phyloP scores from a whole-genome alignment of 495 filamentous ascomycete species.

The Chaetomium fimeti region DNA sequence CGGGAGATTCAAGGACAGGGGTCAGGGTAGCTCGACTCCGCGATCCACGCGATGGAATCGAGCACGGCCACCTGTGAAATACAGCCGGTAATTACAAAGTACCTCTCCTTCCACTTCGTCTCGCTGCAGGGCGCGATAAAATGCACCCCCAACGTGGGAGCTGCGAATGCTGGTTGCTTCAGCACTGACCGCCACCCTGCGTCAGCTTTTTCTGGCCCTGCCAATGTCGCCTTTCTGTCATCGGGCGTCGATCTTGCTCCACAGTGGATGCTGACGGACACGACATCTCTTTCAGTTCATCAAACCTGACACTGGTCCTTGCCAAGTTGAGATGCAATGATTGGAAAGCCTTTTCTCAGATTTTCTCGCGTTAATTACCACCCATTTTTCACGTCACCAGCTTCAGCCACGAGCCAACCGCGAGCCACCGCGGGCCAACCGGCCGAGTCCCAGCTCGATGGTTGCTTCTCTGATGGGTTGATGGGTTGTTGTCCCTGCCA shows the following conservation, averaged over 20 bases:
- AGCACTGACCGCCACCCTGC: background rate
- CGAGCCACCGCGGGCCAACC: background rate
- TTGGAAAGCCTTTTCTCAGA: background rate
- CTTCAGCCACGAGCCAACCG: background rate
- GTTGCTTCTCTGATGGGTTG: background rate
- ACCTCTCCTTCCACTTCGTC: background rate
- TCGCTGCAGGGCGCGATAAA: background rate
- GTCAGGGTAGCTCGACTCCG: conserved; percentile 6
- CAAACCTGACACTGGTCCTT: background rate
- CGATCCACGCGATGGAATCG: background rate
- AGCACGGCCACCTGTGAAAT: background rate
- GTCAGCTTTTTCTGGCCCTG: background rate
- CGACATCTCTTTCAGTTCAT: background rate
- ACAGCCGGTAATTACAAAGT: background rate
- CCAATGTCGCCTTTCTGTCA: conserved; percentile 3
- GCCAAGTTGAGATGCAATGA: background rate
- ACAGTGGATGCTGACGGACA: background rate
- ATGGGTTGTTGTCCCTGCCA: background rate
- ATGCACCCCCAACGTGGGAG: background rate
- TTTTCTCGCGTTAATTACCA: background rate
- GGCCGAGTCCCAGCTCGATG: background rate
- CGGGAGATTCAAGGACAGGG: conserved; percentile 12
- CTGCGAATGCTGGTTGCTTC: background rate
- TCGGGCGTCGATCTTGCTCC: background rate
- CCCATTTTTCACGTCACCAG: background rate